Evolutionary conservation across 1,139 yeast species (phyloP), one percentile per base, ranked within the genome.

Genomic region (Hyphopichia pseudoburtonii): DNA sequence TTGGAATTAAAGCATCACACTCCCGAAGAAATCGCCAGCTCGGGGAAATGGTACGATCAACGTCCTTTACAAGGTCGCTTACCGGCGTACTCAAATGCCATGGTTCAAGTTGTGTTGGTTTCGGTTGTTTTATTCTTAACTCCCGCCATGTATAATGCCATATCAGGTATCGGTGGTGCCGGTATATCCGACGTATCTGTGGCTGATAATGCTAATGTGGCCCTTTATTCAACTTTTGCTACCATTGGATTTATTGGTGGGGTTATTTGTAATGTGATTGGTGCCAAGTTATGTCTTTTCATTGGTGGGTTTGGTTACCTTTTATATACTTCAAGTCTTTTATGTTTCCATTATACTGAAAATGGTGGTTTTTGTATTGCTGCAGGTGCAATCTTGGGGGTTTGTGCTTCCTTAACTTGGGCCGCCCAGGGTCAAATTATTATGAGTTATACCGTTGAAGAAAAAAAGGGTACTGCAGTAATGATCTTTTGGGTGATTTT

Each of bases 401-500:
- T 76, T 22, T 73, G 81, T 56, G 85, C 85, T 5, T 63, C 77
- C 25, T 57, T 67, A 37, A 64, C 78, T 34, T 80, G 85, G 85
- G 73, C 80, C 30, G 82, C 81, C 28, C 84, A 78, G 53, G 82
- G 82, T 40, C 63, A 76, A 30, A 68, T 80, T 33, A 71, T 78
- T 48, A 71, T 79, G 70, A 64, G 79, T 14, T 80, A 80, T 45
- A 78, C 84, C 5, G 56, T 76, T n/a, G 84, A 79, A 56, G 55
- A 61, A 34, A 62, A 54, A 30, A 80, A 79, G 57, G 86, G 82
- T 37, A 59, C 62, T 35, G 79, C 78, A 37, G 68, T 80, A 36
- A 66, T 69, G 72, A 55, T 74, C 17, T 80, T 79, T 56, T 80
- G 86, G 86, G 65, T 76, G 39, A 76, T 80, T 40, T 80, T 80